Percentiles rank a stretch among this genome's conserved stretches.
phyloP scores from a whole-genome alignment of 192 early-diverging fungal genomes.

The Coemansia sp. region DNA sequence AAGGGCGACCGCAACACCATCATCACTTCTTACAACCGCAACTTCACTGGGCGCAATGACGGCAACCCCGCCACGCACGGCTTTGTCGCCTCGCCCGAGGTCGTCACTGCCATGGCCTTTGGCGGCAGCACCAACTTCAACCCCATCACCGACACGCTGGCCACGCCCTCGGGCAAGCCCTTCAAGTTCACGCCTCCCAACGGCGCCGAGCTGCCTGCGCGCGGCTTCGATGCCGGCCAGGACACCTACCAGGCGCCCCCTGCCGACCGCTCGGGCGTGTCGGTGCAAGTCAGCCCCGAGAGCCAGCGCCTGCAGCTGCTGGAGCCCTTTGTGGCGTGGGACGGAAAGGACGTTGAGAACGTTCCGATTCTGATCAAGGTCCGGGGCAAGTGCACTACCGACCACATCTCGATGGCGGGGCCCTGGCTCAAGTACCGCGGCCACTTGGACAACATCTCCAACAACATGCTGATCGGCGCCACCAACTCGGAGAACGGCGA shows the following conservation, averaged over 20 bases:
- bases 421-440: conserved; percentile 96
- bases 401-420: conserved; percentile 96
- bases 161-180: conserved; percentile 84
- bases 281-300: conserved; percentile 78
- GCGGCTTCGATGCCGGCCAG: conserved; percentile 92
- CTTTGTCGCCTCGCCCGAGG: conserved; percentile 96
- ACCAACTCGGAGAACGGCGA: conserved; percentile 85
- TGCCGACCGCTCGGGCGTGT: conserved; percentile 72
- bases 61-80: conserved; percentile 93
- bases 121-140: conserved; percentile 89
- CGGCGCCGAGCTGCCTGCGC: conserved; percentile 87
- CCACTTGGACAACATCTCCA: conserved; percentile 98
- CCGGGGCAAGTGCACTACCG: conserved; percentile 98
- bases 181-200: conserved; percentile 91
- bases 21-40: conserved; percentile 96
- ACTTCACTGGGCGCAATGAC: conserved; percentile 96
- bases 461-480: conserved; percentile 99
- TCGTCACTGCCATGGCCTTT: conserved; percentile 93
- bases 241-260: conserved; percentile 97
- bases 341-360: conserved; percentile 84
- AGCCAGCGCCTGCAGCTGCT: conserved; percentile 94
- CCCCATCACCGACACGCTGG: conserved; percentile 81
- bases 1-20: conserved; percentile 87
- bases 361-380: conserved; percentile 94
- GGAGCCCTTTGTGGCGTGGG: conserved; percentile 85